Conservation (phyloP, 2,329 filamentous ascomycete species). For the Cercospora zeae-maydis region DNA sequence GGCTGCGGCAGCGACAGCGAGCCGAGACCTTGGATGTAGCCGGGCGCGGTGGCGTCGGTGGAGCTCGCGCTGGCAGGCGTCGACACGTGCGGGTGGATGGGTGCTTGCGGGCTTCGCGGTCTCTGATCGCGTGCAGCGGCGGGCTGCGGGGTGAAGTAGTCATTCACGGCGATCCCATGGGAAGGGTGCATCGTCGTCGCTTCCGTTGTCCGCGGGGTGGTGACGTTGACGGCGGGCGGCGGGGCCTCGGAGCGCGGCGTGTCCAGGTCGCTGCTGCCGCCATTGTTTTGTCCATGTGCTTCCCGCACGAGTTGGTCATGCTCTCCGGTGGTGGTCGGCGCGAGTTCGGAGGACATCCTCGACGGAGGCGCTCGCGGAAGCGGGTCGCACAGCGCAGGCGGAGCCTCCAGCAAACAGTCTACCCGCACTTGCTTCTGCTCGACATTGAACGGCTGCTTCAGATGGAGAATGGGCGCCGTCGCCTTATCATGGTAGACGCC, state of each 20-base stretch:
- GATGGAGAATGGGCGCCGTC: slow-evolving; percentile 13
- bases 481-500: slow-evolving; percentile 25
- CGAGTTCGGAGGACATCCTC: slow-evolving; percentile 27
- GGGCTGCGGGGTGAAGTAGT: slow-evolving; percentile 17
- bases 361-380: slow-evolving; percentile 9
- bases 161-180: not conserved
- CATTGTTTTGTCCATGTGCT: slow-evolving; percentile 13
- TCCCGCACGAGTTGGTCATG: not conserved
- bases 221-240: slow-evolving; percentile 33
- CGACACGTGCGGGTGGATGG: not conserved
- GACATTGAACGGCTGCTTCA: slow-evolving; percentile 29
- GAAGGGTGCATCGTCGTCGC: not conserved
- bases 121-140: not conserved
- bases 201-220: slow-evolving; percentile 22
- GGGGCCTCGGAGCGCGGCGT: slow-evolving; percentile 42
- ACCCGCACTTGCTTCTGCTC: slow-evolving; percentile 33
- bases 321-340: slow-evolving; percentile 15
- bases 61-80: slow-evolving; percentile 13
- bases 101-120: not conserved
- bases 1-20: slow-evolving; percentile 7
- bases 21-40: slow-evolving; percentile 20
- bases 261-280: slow-evolving; percentile 34
- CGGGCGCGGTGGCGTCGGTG: slow-evolving; percentile 22
- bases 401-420: slow-evolving; percentile 17
- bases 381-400: slow-evolving; percentile 9